These are phyloP conservation scores for Colletotrichum sidae DNA, from an alignment of 2,329 filamentous ascomycete genomes.

Conservation along the genomic window DNA sequence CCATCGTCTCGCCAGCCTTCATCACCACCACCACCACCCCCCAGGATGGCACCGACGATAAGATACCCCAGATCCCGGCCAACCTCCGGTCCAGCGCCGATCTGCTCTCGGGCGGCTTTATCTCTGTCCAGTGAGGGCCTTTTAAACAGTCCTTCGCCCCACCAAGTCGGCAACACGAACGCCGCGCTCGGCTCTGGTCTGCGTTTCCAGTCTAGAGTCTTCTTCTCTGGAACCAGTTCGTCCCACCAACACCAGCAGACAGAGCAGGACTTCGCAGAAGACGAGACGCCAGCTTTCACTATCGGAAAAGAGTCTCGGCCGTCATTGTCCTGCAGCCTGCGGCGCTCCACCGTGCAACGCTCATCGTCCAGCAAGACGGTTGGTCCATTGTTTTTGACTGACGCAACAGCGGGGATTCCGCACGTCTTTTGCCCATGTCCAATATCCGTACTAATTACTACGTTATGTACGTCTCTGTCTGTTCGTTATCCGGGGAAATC, in stretches of 20 bases:
- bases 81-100: conserved; percentile 26
- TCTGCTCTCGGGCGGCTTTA: conserved; percentile 7
- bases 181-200: conserved; percentile 32
- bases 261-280: not conserved
- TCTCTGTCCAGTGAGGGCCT: conserved; percentile 22
- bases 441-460: too few species aligned
- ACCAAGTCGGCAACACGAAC: conserved; percentile 27
- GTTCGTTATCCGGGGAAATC: conserved; percentile 19
- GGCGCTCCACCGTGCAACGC: conserved; percentile 20
- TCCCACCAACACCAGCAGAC: conserved; percentile 14
- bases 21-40: not conserved
- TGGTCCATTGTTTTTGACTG: conserved; percentile 27
- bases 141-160: not conserved
- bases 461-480: not conserved
- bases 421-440: conserved; percentile 17
- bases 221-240: conserved; percentile 10
- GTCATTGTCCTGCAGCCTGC: conserved; percentile 9
- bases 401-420: conserved; percentile 33
- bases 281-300: not conserved
- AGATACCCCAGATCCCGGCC: conserved; percentile 20
- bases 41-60: conserved; percentile 17
- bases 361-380: conserved; percentile 2
- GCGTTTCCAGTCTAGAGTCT: too few species aligned
- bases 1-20: conserved; percentile 13
- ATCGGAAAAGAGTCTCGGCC: not conserved